Base-by-base conservation (phyloP, 768 basidiomycete genomes). In the Leucocoprinus leucothites region DNA sequence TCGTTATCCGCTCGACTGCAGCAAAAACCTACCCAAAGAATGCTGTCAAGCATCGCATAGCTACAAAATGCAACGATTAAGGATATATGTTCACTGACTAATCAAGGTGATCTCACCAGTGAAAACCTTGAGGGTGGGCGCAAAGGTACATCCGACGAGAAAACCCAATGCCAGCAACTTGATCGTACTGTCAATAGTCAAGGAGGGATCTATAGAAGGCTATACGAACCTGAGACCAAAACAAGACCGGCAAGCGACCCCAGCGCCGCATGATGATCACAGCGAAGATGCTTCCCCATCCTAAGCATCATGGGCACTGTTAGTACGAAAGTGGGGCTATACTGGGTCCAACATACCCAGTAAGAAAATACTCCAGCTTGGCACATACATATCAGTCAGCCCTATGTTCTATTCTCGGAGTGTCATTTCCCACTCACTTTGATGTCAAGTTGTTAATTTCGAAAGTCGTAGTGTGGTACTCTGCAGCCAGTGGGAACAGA, bases 351-450 rank as follows among this genome's bases (percentile, higher is more conserved):
- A 58, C 68, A 25, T 36, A 81, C 82, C 83, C 14, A 84, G 65
- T 8, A 85, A 67, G 65, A 85, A 85, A 53, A 86, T 85, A 60
- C 82, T 84, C 84, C 83, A 85, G 63, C 83, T 86, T 28, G 9
- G n/a, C 31, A 5, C 5, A 31, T 11, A 31, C 11, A 40, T 8
- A 54, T 9, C 16, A 19, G 46, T 64, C 14, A 58, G 57, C 51
- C 11, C 59, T 35, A 46, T 31, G 19, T 16, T 26, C 19, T 18
- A 35, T 11, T 31, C 21, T 22, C 24, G 22, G 22, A 45, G 11
- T 34, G 35, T 31, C 9, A n/a, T 22, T 43, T 31, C 25, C 9
- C 25, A 64, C 74, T 24, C 44, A 77, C 75, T 79, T 85, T 3
- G 82, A 80, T 2, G 85, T 85, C 50, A 86, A 61, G 56, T 84